Evolutionary conservation across 2,329 filamentous ascomycete genomes (phyloP).

Genomic region (Neonectria magnoliae): DNA sequence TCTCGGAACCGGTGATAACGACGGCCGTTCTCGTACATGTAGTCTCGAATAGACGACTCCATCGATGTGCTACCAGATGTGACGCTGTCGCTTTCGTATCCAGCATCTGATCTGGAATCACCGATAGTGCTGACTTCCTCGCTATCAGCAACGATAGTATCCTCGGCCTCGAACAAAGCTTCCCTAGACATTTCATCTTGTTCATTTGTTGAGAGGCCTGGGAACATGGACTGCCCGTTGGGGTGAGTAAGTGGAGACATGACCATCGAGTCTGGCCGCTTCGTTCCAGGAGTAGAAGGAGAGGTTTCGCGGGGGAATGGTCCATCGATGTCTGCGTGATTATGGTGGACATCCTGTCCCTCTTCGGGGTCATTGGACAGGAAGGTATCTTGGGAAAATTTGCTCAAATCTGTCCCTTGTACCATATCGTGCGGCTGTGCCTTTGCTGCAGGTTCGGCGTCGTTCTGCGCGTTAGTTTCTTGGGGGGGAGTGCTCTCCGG

Average conservation of each 20-base stretch:
- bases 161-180: conserved; percentile 50
- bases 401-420: not conserved
- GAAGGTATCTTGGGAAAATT: not conserved
- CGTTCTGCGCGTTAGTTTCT: conserved; percentile 1
- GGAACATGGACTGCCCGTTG: conserved; percentile 51
- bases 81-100: conserved; percentile 50
- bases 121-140: conserved; percentile 36
- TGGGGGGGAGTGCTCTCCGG: not conserved
- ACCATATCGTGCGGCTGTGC: not conserved
- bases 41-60: conserved; percentile 58
- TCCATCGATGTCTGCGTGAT: not conserved
- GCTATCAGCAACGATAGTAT: conserved; percentile 49
- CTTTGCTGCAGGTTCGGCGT: not conserved
- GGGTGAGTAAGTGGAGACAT: conserved; percentile 50
- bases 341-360: not conserved
- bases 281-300: conserved; percentile 10
- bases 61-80: conserved; percentile 52
- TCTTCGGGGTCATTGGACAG: not conserved
- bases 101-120: conserved; percentile 46
- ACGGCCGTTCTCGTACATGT: conserved; percentile 66
- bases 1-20: conserved; percentile 67
- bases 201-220: conserved; percentile 47
- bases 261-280: conserved; percentile 35
- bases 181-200: conserved; percentile 50
- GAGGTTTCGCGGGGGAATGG: not conserved